Conservation (phyloP, 2,329 filamentous ascomycete species). For the Fusarium sororula region DNA sequence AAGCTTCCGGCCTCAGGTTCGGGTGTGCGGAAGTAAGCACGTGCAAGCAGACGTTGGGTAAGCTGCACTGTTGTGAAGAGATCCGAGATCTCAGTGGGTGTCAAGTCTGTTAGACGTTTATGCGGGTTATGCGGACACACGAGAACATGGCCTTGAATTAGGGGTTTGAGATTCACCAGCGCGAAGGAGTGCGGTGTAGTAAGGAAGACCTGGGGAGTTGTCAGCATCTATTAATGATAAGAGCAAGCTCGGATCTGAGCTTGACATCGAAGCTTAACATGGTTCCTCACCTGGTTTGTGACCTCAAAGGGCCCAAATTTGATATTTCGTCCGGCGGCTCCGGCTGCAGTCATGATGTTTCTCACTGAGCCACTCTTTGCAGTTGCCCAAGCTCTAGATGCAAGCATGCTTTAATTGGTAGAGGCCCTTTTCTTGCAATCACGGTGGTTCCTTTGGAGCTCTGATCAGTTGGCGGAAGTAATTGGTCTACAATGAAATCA, state of each 20-base stretch:
- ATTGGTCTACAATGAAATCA: not conserved
- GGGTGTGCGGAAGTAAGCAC: constrained; percentile 63
- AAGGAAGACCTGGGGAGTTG: constrained; percentile 79
- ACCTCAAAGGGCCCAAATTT: constrained; percentile 82
- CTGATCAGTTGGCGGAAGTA: not conserved
- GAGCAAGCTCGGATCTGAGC: not conserved
- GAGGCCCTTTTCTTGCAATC: not conserved
- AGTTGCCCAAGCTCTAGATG: constrained; percentile 21
- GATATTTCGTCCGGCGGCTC: constrained; percentile 49
- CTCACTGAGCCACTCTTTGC: constrained; percentile 16
- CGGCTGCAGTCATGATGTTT: constrained; percentile 46
- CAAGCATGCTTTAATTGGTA: constrained; percentile 34
- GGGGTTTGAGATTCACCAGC: constrained; percentile 93
- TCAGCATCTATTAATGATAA: not conserved
- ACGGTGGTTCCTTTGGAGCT: no score
- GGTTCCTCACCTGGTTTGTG: constrained; percentile 70
- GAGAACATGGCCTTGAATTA: constrained; percentile 92
- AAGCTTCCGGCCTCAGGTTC: constrained; percentile 73
- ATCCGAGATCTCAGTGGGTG: constrained; percentile 75
- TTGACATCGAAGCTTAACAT: not conserved
- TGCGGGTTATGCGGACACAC: constrained; percentile 79
- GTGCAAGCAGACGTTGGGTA: constrained; percentile 78
- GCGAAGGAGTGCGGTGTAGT: constrained; percentile 82
- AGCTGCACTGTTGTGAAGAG: constrained; percentile 88
- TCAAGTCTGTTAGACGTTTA: constrained; percentile 79